phyloP scores from a whole-genome alignment of 2,329 filamentous ascomycete species.

The Aspergillus fumigatiaffinis region DNA sequence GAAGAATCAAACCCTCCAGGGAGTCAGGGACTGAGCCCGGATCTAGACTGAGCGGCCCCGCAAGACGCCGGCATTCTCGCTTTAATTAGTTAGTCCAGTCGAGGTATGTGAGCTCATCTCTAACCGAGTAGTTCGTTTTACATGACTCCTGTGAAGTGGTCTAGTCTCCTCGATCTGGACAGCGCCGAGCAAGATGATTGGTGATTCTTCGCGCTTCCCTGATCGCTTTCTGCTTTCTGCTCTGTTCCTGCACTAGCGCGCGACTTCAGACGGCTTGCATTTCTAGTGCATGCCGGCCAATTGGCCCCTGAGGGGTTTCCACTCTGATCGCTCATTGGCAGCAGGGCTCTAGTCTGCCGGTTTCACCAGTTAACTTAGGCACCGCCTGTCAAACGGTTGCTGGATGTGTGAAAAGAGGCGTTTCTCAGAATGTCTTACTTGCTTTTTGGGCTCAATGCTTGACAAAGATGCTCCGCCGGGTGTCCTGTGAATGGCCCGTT shows the following conservation, averaged over 20 bases:
- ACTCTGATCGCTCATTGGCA: background rate
- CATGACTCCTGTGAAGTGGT: background rate
- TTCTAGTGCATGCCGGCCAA: background rate
- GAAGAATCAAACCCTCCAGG: background rate
- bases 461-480: background rate
- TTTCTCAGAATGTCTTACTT: conserved; percentile 22
- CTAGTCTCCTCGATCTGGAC: background rate
- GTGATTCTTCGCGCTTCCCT: background rate
- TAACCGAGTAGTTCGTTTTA: background rate
- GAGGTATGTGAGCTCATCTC: background rate
- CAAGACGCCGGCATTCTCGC: conserved; percentile 5
- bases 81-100: background rate
- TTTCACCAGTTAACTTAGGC: background rate
- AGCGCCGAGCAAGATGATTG: background rate
- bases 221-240: background rate
- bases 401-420: background rate
- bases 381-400: background rate
- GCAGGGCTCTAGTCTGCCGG: background rate
- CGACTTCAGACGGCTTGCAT: background rate
- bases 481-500: background rate
- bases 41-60: background rate
- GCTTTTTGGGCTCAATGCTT: background rate
- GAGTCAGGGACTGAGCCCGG: background rate
- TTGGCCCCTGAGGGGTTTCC: background rate
- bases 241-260: conserved; percentile 20